Percentiles rank a stretch among this genome's conserved stretches.
Evolutionary conservation across 441 rosid species (phyloP).

Genomic region (Erodium trifolium): DNA sequence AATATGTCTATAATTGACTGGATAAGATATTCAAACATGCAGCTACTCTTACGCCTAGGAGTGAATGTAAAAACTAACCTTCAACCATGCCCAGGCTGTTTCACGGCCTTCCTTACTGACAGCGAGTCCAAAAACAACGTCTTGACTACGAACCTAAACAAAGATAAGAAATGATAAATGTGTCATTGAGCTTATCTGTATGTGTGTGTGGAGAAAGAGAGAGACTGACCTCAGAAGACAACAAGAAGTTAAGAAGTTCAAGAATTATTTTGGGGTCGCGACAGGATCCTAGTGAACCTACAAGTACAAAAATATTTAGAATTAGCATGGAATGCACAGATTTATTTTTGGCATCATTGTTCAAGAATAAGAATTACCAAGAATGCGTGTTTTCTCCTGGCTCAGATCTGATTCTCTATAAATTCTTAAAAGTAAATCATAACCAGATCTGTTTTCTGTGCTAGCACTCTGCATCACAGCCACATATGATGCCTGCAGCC

Average conservation of each 20-base stretch:
- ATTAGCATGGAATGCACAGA: slow-evolving; percentile 10
- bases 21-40: neutral
- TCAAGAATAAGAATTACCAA: slow-evolving; percentile 35
- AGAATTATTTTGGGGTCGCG: slow-evolving; percentile 51
- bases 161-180: slow-evolving; percentile 9
- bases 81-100: slow-evolving; percentile 84
- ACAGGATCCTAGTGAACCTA: slow-evolving; percentile 71
- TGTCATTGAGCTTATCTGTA: slow-evolving; percentile 1
- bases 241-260: slow-evolving; percentile 65
- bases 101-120: slow-evolving; percentile 77
- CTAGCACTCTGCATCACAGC: slow-evolving; percentile 77
- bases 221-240: slow-evolving; percentile 68
- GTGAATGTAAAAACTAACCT: slow-evolving; percentile 27
- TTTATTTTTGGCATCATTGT: slow-evolving; percentile 5
- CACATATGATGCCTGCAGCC: slow-evolving; percentile 75
- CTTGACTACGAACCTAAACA: slow-evolving; percentile 78
- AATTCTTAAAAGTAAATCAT: slow-evolving; percentile 65
- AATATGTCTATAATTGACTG: slow-evolving; percentile 2
- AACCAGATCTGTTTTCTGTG: slow-evolving; percentile 53
- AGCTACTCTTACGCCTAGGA: neutral
- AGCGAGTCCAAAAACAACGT: slow-evolving; percentile 58
- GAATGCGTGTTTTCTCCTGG: slow-evolving; percentile 87
- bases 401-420: slow-evolving; percentile 89
- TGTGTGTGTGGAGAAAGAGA: neutral
- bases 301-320: slow-evolving; percentile 14